These are phyloP conservation scores for Penicillium sp. DNA, from an alignment of 2,329 filamentous ascomycete species.

Conservation along the genomic window DNA sequence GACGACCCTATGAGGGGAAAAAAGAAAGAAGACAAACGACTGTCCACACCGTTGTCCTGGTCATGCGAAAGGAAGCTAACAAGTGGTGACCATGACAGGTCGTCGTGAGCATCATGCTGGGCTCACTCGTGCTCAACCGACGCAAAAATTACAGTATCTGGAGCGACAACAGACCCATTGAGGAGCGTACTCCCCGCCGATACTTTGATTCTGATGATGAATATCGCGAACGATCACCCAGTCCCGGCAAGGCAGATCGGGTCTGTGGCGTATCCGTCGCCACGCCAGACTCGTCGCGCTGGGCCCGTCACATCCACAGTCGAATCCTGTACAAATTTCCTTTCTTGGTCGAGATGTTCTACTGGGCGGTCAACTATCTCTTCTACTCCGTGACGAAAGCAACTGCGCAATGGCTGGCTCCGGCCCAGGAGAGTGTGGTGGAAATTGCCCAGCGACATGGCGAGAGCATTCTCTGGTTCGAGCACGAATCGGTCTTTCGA, in stretches of 20 bases:
- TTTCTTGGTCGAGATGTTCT: slow-evolving; percentile 68
- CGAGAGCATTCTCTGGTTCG: slow-evolving; percentile 40
- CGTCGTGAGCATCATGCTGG: slow-evolving; percentile 46
- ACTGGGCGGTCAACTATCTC: slow-evolving; percentile 61
- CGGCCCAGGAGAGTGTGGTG: slow-evolving; percentile 44
- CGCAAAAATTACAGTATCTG: slow-evolving; percentile 42
- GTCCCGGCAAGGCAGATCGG: background rate
- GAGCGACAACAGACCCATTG: slow-evolving; percentile 6
- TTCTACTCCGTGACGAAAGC: slow-evolving; percentile 58
- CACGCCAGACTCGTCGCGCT: slow-evolving; percentile 58
- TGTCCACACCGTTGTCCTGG: too few species aligned
- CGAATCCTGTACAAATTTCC: slow-evolving; percentile 61
- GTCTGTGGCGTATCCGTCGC: slow-evolving; percentile 45
- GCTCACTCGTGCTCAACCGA: slow-evolving; percentile 45
- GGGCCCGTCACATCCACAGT: slow-evolving; percentile 55
- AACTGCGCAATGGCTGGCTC: slow-evolving; percentile 46
- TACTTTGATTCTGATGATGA: slow-evolving; percentile 6
- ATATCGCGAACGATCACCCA: slow-evolving; percentile 10
- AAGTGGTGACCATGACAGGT: slow-evolving; percentile 32
- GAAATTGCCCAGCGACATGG: slow-evolving; percentile 44
- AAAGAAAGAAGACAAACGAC: too few species aligned
- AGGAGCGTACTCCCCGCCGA: slow-evolving; percentile 3
- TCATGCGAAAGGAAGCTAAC: background rate
- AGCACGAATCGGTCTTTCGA: slow-evolving; percentile 35
- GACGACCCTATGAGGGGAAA: too few species aligned